phyloP scores from a whole-genome alignment of 305 asterid genomes.

The Fraxinus dipetala region DNA sequence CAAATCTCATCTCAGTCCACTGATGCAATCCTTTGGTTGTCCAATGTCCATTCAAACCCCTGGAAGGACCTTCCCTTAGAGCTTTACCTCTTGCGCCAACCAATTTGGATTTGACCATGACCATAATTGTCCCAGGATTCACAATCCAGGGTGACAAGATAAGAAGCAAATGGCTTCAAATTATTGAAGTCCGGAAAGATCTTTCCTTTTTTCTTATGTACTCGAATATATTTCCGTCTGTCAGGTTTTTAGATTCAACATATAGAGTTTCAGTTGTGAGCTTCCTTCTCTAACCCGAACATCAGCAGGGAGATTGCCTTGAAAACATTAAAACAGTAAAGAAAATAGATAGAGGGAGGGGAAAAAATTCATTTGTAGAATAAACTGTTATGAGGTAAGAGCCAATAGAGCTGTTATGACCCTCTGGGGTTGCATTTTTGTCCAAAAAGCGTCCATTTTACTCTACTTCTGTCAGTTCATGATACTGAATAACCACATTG shows the following conservation, averaged over 20 bases:
- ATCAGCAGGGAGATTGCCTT: slow-evolving; percentile 27
- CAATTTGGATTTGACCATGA: no score
- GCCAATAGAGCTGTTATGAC: slow-evolving; percentile 19
- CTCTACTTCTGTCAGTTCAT: slow-evolving; percentile 30
- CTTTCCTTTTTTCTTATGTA: slow-evolving; percentile 41
- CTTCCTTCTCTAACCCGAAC: slow-evolving; percentile 32
- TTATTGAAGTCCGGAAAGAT: slow-evolving; percentile 31
- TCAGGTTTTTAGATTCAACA: slow-evolving; percentile 1
- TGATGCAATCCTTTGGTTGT: neutral
- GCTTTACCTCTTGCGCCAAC: neutral
- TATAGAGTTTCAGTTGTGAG: slow-evolving; percentile 24
- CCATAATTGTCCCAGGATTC: no score
- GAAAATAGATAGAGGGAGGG: slow-evolving; percentile 12
- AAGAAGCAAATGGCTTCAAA: slow-evolving; percentile 4
- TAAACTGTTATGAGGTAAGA: slow-evolving; percentile 41
- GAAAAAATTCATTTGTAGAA: slow-evolving; percentile 5
- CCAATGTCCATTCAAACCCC: neutral
- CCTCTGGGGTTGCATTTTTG: slow-evolving; percentile 23
- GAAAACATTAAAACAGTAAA: slow-evolving; percentile 1
- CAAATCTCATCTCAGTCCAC: neutral
- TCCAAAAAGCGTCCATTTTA: slow-evolving; percentile 28
- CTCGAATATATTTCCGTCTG: slow-evolving; percentile 37
- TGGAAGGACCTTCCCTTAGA: neutral
- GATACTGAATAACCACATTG: slow-evolving; percentile 25
- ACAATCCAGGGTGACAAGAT: no score